Percentiles rank a stretch among this genome's conserved stretches.
These are phyloP conservation scores for Aspergillus cejpii DNA, from an alignment of 2,329 filamentous ascomycete genomes.

Conservation along the genomic window DNA sequence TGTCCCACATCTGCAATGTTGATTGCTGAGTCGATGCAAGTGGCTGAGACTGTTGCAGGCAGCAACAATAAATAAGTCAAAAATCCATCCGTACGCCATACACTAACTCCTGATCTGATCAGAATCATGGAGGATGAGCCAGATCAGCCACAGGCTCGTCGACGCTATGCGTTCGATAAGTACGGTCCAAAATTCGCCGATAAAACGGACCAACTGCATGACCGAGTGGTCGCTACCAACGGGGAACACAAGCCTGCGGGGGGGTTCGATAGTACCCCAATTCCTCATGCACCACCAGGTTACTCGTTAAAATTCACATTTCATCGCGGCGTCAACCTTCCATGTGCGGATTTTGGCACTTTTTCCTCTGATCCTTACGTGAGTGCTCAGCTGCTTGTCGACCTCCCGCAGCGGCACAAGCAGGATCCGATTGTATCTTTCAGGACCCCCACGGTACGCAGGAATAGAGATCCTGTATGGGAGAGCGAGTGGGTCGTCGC, in stretches of 20 bases:
- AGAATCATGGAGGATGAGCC: constrained; percentile 11
- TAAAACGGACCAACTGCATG: constrained; percentile 36
- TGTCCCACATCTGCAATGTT: background rate
- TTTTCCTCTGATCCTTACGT: constrained; percentile 80
- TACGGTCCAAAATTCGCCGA: constrained; percentile 36
- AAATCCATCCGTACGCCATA: background rate
- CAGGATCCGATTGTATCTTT: constrained; percentile 71
- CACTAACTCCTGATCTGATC: background rate
- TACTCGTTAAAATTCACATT: constrained; percentile 83
- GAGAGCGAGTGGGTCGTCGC: constrained; percentile 80
- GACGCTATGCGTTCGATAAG: constrained; percentile 26
- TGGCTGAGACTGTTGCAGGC: background rate
- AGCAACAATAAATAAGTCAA: constrained; percentile 2
- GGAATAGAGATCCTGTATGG: constrained; percentile 70
- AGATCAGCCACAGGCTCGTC: constrained; percentile 16
- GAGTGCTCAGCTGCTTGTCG: constrained; percentile 64
- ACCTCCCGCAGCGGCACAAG: constrained; percentile 69
- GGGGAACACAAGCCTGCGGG: constrained; percentile 53
- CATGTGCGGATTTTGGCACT: constrained; percentile 70
- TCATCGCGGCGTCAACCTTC: constrained; percentile 71
- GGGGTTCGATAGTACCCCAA: constrained; percentile 71
- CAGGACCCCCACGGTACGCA: constrained; percentile 69
- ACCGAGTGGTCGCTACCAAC: constrained; percentile 23
- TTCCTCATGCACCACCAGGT: constrained; percentile 66
- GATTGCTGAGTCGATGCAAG: no score